Percentiles rank a stretch among this genome's conserved stretches.
These are phyloP conservation scores for Dactylellina parvicollis DNA, from an alignment of 2,329 filamentous ascomycete genomes.

Conservation along the genomic window DNA sequence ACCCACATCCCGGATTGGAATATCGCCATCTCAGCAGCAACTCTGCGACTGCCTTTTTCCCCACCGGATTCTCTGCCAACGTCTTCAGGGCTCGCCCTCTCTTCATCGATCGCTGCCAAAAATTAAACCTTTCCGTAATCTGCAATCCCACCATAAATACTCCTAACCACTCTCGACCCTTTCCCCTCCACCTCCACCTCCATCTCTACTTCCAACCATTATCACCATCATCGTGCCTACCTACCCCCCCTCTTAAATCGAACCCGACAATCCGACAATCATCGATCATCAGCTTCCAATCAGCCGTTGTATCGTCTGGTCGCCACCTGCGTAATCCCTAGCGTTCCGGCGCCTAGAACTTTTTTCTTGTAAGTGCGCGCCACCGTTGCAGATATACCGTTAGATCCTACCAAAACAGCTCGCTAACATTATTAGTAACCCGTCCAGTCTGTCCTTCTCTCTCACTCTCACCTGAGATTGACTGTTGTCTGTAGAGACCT, in stretches of 20 bases:
- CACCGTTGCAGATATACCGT: not conserved
- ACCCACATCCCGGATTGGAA: not conserved
- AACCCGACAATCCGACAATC: not conserved
- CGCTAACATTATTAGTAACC: not conserved
- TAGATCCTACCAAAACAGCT: constrained; percentile 6
- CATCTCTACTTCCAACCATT: not conserved
- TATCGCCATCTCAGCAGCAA: too few species aligned
- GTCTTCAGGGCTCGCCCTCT: not conserved
- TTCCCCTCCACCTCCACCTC: not conserved
- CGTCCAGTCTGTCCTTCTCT: not conserved
- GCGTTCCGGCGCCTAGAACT: constrained; percentile 21
- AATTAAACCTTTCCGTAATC: constrained; percentile 8
- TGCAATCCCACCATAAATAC: not conserved
- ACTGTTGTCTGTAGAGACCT: constrained; percentile 26
- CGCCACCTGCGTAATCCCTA: constrained; percentile 6
- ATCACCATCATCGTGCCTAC: not conserved
- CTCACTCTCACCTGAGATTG: constrained; percentile 29
- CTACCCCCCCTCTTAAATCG: not conserved
- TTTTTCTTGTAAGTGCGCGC: constrained; percentile 17
- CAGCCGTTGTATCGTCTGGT: not conserved
- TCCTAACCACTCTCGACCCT: constrained; percentile 1
- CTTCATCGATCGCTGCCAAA: not conserved
- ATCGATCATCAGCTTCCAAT: not conserved
- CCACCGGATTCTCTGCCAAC: not conserved
- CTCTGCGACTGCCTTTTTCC: constrained; percentile 18